Evolutionary conservation across 2,329 filamentous ascomycete genomes (phyloP).

Genomic region (Penicillium polonicum): DNA sequence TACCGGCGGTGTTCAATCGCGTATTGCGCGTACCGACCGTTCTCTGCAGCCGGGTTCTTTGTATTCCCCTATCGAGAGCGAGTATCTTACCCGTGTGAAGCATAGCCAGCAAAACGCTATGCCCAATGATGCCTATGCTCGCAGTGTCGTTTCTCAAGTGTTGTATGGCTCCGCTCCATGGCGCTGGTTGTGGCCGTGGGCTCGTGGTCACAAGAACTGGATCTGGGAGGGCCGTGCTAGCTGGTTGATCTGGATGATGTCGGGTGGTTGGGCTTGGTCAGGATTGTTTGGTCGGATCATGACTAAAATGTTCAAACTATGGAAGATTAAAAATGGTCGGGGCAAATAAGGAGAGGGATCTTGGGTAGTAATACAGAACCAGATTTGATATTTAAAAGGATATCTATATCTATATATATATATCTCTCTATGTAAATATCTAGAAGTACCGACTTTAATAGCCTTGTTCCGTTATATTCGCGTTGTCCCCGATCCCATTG

Average conservation of each 20-base stretch:
- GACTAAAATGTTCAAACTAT: conserved; percentile 53
- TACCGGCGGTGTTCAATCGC: conserved; percentile 61
- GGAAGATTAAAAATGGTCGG: conserved; percentile 31
- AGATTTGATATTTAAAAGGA: neutral
- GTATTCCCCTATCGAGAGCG: conserved; percentile 52
- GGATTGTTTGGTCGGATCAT: conserved; percentile 46
- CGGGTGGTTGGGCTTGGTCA: conserved; percentile 48
- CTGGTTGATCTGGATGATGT: conserved; percentile 53
- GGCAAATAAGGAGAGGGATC: conserved; percentile 10
- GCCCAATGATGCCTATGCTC: conserved; percentile 54
- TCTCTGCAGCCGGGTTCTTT: conserved; percentile 49
- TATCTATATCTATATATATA: too few relatives aligned
- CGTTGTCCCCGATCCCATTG: conserved; percentile 22
- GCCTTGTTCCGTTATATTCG: conserved; percentile 33
- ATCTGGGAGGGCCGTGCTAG: conserved; percentile 53
- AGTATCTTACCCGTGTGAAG: conserved; percentile 52
- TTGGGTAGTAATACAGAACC: neutral
- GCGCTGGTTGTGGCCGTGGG: conserved; percentile 52
- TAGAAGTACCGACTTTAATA: conserved; percentile 1
- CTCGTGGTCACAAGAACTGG: conserved; percentile 37
- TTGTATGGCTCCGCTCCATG: conserved; percentile 47
- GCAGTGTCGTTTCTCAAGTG: conserved; percentile 55
- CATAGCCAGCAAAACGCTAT: conserved; percentile 57
- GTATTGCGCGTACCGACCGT: conserved; percentile 56
- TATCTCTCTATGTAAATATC: too few relatives aligned